Conservation (phyloP, 805 yeast species). For the Yamadazyma takamatsuzukensis region DNA sequence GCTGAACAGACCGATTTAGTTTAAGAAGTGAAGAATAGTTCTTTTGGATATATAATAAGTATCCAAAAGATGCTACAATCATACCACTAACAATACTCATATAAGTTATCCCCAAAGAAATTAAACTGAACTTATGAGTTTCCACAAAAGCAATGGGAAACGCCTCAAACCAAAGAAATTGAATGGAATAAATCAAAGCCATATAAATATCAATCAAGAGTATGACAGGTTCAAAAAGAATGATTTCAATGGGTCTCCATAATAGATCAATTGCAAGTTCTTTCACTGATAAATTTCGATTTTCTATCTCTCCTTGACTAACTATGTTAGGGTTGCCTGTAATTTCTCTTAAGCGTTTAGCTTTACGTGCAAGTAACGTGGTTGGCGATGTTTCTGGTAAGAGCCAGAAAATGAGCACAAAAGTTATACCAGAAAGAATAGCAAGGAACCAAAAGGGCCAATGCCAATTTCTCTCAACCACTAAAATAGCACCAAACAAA, state of each 20-base stretch:
- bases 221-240: slow-evolving; percentile 52
- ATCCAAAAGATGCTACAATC: not conserved
- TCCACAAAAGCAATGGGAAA: slow-evolving; percentile 52
- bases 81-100: not conserved
- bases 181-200: slow-evolving; percentile 48
- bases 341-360: slow-evolving; percentile 39
- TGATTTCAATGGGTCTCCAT: slow-evolving; percentile 48
- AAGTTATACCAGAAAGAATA: slow-evolving; percentile 33
- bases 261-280: slow-evolving; percentile 16
- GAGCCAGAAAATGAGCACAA: slow-evolving; percentile 30
- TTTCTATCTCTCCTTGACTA: slow-evolving; percentile 9
- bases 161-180: slow-evolving; percentile 58
- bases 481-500: slow-evolving; percentile 48
- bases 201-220: slow-evolving; percentile 49
- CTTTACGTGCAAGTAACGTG: slow-evolving; percentile 45
- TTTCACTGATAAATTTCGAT: slow-evolving; percentile 14
- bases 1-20: slow-evolving; percentile 20
- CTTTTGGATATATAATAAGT: not conserved
- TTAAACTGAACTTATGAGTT: slow-evolving; percentile 42
- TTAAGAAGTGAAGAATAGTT: not conserved
- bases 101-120: slow-evolving; percentile 39
- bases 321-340: slow-evolving; percentile 46
- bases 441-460: slow-evolving; percentile 51
- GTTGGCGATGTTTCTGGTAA: slow-evolving; percentile 46
- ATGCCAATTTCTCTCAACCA: slow-evolving; percentile 45